Evolutionary conservation across 306 rosid genomes (phyloP), one percentile per base, ranked within the genome.

Genomic region (Lotus japonicus): DNA sequence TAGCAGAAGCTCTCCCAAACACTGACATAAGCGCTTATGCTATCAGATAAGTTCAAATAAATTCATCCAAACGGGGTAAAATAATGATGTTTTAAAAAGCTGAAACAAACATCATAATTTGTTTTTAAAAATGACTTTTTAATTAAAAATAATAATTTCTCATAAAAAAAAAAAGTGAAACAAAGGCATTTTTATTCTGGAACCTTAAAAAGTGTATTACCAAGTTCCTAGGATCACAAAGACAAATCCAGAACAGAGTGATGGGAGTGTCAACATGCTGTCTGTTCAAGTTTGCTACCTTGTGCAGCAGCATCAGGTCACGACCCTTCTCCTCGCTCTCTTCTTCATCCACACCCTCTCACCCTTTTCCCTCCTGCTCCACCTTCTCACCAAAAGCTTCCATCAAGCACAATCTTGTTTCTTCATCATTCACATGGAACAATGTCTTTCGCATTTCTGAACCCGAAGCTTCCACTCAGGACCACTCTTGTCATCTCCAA

Each of bases 381-480:
- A 12, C 28, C 0, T 14, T 58, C 26, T 4, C 33, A 10, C 16
- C 66, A 38, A 4, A 45, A 46, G 8, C 63, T 50, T 50, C 70
- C 58, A 17, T 46, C 4, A 57, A 19, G 36, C n/a, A 16, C 48
- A 26, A 26, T 26, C 5, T 68, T 3, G 23, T 3, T 71, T 44
- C 79, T 19, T 43, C 67, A 18, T 28, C 59, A 13, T 82, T 89
- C 83, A 73, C 89, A 4, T 89, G 98, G 98, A 79, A 87, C 45
- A 85, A 87, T 66, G 88, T 68, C 18, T 19, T 78, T 11, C 70
- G 58, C 38, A 42, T 83, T 6, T 84, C 92, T 67, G 58, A 75
- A 23, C 75, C 87, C 10, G 64, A 63, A 42, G 16, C 64, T 44
- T 31, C 66, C 23, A 16, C 57, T 1, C 68, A 84, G 2, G 76